Base-by-base conservation (phyloP, 169 alveolate species). In the Babesia sp. region DNA sequence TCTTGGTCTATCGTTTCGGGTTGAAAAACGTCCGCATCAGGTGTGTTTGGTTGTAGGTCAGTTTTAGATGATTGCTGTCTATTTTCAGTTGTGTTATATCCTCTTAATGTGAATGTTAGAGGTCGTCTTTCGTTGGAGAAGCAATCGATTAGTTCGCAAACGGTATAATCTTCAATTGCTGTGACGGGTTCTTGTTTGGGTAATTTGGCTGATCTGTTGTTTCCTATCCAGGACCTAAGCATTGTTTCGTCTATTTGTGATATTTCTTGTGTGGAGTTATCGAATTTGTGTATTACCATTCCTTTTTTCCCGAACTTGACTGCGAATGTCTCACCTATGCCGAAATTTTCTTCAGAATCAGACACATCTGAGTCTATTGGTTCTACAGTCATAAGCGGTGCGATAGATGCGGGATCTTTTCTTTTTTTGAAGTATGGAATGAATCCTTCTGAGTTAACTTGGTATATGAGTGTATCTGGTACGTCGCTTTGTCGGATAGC, bases 351-450 rank as follows among this genome's bases (percentile, higher is more conserved):
- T 53, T 80, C 84, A 18, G 56, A 24, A 24, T 80, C 88, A 11
- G 88, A 71, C n/a, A 80, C 77, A 41, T 80, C 83, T 20, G 83
- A 80, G 71, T 80, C 84, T 9, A 71, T 71, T 12, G 88, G 88
- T 45, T 71, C 83, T 44, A 80, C 88, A 9, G 83, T 51, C 88
- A 71, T 69, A 36, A 71, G 34, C 26, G 83, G 88, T 6, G 77
- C 53, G 4, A 55, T 1, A 1, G 63, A n/a, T 48, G 39, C 36
- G 28, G 44, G 16, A 9, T 34, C 53, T 33, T 48, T 31, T 64
- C 86, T 44, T 5, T 68, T 55, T 68, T 85, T 78, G 85, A 85
- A 89, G 71, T 77, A 89, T 9, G 93, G 93, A 16, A 89, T 51
- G 50, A 89, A 84, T 7, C 79, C 90, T 8, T 54, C 68, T 14